These are phyloP conservation scores for Paraphaeosphaeria minitans DNA, from an alignment of 2,329 filamentous ascomycete species.

Conservation along the genomic window DNA sequence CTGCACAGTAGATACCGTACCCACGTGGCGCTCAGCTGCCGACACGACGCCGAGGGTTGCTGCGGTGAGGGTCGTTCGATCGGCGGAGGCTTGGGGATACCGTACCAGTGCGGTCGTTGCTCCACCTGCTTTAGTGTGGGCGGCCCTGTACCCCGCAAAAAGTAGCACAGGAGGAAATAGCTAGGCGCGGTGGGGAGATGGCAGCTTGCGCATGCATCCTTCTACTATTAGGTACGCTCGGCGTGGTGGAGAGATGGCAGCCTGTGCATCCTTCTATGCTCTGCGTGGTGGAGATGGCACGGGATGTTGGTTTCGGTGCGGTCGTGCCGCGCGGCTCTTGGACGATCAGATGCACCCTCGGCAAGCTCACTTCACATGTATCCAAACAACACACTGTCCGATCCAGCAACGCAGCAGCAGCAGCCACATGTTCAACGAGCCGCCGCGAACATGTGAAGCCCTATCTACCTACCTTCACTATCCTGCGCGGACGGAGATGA, in stretches of 20 bases:
- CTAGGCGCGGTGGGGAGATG: slow-evolving; percentile 1
- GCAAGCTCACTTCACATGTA: not conserved
- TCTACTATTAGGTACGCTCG: too few relatives aligned
- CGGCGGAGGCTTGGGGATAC: not conserved
- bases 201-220: too few relatives aligned
- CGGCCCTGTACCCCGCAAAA: slow-evolving; percentile 3
- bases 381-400: not conserved
- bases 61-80: not conserved
- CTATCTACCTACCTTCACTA: not conserved
- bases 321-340: not conserved
- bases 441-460: not conserved
- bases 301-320: not conserved
- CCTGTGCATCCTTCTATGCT: slow-evolving; percentile 3
- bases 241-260: too few relatives aligned
- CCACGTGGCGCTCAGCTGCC: not conserved
- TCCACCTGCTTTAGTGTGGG: not conserved
- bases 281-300: not conserved
- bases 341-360: not conserved
- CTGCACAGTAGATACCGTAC: not conserved
- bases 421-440: not conserved
- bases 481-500: not conserved
- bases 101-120: not conserved
- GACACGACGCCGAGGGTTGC: not conserved
- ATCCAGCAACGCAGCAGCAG: not conserved
- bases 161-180: too few relatives aligned